Base-by-base conservation (phyloP, 371 early-diverging fungal genomes). In the Lichtheimia ornata region DNA sequence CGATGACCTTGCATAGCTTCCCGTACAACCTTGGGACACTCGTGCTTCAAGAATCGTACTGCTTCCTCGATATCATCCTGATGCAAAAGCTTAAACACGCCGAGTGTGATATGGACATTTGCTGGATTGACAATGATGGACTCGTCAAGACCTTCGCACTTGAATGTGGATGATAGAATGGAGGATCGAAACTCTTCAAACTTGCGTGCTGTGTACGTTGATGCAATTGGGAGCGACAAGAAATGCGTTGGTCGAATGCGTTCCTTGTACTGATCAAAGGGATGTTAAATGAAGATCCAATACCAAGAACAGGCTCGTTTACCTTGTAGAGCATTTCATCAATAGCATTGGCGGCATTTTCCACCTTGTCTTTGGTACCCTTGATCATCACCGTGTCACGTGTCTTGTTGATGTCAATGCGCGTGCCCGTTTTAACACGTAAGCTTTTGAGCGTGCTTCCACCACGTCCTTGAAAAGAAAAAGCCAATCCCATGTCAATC, bases 101-200 rank as follows among this genome's bases (percentile, higher is more conserved):
- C 76, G n/a, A 76, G 43, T 0, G 76, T 76, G 20, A 76, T 72
- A 30, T 76, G 76, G 17, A 76, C 22, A 57, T 72, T 72, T 40
- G 59, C 64, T 28, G 70, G 58, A 4, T 47, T 49, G 0, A 72
- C 67, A 13, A 76, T 17, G 24, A 70, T 61, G 13, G 63, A 59
- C 4, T 59, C 42, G 17, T 70, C 69, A n/a, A 76, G 41, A 4
- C 70, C 69, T 5, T 61, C 42, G 13, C 59, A 60, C 40, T 56
- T 41, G 50, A 66, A 70, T 0, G 63, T 58, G 3, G 68, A 58
- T 15, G 73, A 69, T 12, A 60, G 50, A 11, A 74, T 60, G 12
- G 68, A 45, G 22, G 27, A 35, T 11, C 69, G 58, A 50, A 73
- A 73, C 22, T 71, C 69, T 47, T 62, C 59, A 30, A 76, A 50